phyloP scores from a whole-genome alignment of 1,284 basidiomycete species.

The Athelia sp. region DNA sequence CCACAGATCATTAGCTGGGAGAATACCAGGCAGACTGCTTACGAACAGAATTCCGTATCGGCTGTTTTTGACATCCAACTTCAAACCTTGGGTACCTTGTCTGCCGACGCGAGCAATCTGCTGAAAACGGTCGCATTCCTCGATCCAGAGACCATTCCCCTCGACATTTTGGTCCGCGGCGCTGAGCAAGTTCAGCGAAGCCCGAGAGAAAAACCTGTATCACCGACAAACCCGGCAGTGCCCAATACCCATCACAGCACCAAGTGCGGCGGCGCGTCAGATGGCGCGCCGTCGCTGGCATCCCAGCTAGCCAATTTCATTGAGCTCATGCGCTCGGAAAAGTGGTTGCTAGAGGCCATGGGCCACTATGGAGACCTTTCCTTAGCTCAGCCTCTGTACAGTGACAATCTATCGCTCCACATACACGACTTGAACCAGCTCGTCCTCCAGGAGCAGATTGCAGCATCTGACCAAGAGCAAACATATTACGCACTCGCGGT shows the following conservation, averaged over 20 bases:
- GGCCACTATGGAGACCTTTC: background rate
- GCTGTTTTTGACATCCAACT: background rate
- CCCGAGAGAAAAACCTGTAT: background rate
- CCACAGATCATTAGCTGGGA: background rate
- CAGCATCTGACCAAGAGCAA: too few species aligned
- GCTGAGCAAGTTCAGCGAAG: background rate
- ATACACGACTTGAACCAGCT: background rate
- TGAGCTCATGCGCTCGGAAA: background rate
- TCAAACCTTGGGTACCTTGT: background rate
- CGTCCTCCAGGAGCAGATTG: background rate
- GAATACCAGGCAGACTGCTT: background rate
- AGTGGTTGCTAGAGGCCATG: background rate
- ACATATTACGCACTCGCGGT: too few species aligned
- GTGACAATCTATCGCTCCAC: background rate
- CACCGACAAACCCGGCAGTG: too few species aligned
- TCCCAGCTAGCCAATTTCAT: background rate
- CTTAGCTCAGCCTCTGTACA: background rate
- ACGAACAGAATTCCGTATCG: background rate
- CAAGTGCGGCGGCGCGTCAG: too few species aligned
- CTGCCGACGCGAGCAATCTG: background rate
- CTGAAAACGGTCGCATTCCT: background rate
- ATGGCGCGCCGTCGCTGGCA: background rate
- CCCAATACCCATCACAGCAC: too few species aligned
- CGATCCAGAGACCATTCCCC: background rate
- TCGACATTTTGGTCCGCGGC: background rate